Percentiles rank a stretch among this genome's conserved stretches.
These are phyloP conservation scores for Nemophila menziesii DNA, from an alignment of 257 asterid genomes.

Conservation along the genomic window DNA sequence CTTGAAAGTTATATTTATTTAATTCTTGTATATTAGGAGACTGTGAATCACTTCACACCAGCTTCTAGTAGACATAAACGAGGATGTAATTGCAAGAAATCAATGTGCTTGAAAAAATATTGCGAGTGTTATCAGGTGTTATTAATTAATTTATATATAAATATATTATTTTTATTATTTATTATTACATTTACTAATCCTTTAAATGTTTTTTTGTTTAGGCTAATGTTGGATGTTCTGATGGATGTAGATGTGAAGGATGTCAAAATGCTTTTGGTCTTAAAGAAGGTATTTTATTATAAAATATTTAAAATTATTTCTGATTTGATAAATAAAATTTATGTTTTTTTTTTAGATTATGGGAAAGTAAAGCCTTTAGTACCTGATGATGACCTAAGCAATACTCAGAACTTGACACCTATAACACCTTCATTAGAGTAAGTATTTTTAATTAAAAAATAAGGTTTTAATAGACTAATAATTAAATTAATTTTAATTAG, in stretches of 20 bases:
- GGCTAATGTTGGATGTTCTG: constrained; percentile 80
- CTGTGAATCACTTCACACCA: constrained; percentile 32
- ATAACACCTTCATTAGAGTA: constrained; percentile 42
- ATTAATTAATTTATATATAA: background rate
- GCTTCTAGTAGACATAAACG: constrained; percentile 67
- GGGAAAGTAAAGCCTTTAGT: constrained; percentile 20
- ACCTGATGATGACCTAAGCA: constrained; percentile 24
- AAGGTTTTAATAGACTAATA: background rate
- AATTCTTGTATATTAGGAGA: constrained; percentile 34
- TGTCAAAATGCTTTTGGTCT: constrained; percentile 57
- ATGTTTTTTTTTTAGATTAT: constrained; percentile 25
- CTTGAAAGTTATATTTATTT: constrained; percentile 7
- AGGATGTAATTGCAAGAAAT: constrained; percentile 86
- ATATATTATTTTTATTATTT: background rate
- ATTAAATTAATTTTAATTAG: constrained; percentile 2
- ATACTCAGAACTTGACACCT: constrained; percentile 45
- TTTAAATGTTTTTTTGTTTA: constrained; percentile 9
- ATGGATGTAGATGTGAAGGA: constrained; percentile 83
- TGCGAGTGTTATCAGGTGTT: constrained; percentile 86
- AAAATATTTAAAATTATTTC: too few species aligned
- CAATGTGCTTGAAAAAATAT: constrained; percentile 72
- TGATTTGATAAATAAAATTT: background rate
- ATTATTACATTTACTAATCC: background rate
- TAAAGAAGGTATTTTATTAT: constrained; percentile 46
- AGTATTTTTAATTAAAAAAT: constrained; percentile 29